Evolutionary conservation across 768 basidiomycete species (phyloP).

Genomic region (Chalciporus piperatus): DNA sequence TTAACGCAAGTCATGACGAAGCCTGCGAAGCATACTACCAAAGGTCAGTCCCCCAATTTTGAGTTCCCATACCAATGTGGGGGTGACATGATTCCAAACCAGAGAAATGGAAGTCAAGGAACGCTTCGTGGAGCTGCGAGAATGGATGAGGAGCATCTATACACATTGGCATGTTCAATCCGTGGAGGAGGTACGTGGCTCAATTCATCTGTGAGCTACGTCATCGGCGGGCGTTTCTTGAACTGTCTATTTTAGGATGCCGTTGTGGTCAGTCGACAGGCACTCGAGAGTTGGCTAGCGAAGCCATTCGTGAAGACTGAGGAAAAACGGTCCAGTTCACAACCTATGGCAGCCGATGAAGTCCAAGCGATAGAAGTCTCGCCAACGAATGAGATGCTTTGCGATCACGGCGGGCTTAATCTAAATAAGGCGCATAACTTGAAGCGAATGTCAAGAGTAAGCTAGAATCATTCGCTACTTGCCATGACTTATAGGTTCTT

Average conservation of each 20-base stretch:
- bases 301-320: conserved; percentile 29
- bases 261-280: conserved; percentile 57
- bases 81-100: conserved; percentile 11
- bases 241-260: conserved; percentile 40
- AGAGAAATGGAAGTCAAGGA: conserved; percentile 44
- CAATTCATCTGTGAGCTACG: conserved; percentile 6
- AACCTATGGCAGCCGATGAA: conserved; percentile 18
- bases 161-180: conserved; percentile 54
- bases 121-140: conserved; percentile 49
- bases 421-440: conserved; percentile 58
- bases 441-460: conserved; percentile 65
- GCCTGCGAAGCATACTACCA: conserved; percentile 47
- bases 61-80: conserved; percentile 13
- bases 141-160: conserved; percentile 59
- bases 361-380: conserved; percentile 13
- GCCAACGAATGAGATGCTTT: conserved; percentile 50
- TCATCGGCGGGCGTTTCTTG: conserved; percentile 10
- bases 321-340: conserved; percentile 18
- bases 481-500: background rate
- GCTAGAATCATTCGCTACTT: conserved; percentile 5
- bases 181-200: conserved; percentile 43
- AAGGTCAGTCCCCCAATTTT: conserved; percentile 39
- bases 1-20: conserved; percentile 56
- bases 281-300: conserved; percentile 60
- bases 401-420: conserved; percentile 60